These are phyloP conservation scores for Leptographium wingfieldii DNA, from an alignment of 2,329 filamentous ascomycete species.

Conservation along the genomic window DNA sequence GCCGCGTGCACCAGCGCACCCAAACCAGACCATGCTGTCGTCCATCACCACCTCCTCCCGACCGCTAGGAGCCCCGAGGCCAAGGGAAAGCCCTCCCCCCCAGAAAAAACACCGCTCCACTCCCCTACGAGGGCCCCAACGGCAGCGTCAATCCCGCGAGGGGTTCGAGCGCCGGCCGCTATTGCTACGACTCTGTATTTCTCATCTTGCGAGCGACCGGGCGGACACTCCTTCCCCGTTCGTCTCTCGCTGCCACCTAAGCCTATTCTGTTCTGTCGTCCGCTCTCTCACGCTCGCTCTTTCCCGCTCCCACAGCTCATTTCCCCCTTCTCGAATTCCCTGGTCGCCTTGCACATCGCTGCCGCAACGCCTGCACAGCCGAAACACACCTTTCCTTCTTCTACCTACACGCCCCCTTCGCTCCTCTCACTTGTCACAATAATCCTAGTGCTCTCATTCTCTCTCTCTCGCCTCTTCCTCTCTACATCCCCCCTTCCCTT, in stretches of 20 bases:
- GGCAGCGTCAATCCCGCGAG: not conserved
- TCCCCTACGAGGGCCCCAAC: not conserved
- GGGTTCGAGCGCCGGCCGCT: not conserved
- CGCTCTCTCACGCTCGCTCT: not conserved
- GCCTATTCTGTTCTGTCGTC: not conserved
- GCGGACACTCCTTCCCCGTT: no score
- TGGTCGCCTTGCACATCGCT: not conserved
- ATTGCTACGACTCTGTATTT: not conserved
- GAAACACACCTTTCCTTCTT: not conserved
- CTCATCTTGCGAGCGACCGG: no score
- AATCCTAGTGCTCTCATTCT: not conserved
- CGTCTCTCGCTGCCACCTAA: not conserved
- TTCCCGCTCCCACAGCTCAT: not conserved
- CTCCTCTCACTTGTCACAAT: not conserved
- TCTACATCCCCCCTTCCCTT: not conserved
- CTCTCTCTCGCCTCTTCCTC: not conserved
- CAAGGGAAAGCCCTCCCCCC: not conserved
- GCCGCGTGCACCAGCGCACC: no score
- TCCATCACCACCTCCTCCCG: not conserved
- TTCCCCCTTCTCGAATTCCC: conserved; percentile 1
- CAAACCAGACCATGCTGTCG: no score
- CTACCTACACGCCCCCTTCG: not conserved
- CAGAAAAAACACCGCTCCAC: not conserved
- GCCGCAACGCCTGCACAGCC: not conserved
- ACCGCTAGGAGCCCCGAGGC: not conserved